These are phyloP conservation scores for Beauveria pseudobassiana DNA, from an alignment of 2,329 filamentous ascomycete species.

Conservation along the genomic window DNA sequence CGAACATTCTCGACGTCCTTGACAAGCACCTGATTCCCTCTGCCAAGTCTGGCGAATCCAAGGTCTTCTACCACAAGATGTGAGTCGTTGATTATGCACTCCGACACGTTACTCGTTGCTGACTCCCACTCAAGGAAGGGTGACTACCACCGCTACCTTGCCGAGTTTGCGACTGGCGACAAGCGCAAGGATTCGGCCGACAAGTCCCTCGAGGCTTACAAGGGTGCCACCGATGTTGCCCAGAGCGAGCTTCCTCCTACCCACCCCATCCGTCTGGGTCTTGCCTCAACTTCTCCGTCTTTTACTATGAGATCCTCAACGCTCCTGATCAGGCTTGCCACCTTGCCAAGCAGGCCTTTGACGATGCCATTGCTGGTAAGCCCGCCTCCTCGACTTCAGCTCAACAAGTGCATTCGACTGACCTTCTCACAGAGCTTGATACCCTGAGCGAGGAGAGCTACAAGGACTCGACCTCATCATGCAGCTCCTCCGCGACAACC, in stretches of 20 bases:
- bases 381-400: not conserved
- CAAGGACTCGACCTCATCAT: constrained; percentile 99
- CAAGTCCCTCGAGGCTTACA: constrained; percentile 95
- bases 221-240: constrained; percentile 92
- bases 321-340: constrained; percentile 97
- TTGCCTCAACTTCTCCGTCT: constrained; percentile 99
- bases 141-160: constrained; percentile 98
- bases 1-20: constrained; percentile 91
- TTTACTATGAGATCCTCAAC: constrained; percentile 99
- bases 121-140: constrained; percentile 66
- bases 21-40: constrained; percentile 91
- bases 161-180: constrained; percentile 91
- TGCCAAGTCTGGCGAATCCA: constrained; percentile 91
- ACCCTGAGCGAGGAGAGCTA: constrained; percentile 97
- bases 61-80: constrained; percentile 99
- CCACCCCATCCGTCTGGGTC: constrained; percentile 94
- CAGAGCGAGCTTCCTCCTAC: constrained; percentile 96
- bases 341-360: constrained; percentile 97
- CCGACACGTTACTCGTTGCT: not conserved
- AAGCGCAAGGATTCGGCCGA: constrained; percentile 92
- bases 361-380: constrained; percentile 83
- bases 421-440: constrained; percentile 64
- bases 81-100: constrained; percentile 28
- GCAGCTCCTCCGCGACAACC: constrained; percentile 95
- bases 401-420: constrained; percentile 17